Percentiles rank a stretch among this genome's conserved stretches.
Evolutionary conservation across 768 basidiomycete genomes (phyloP).

Genomic region (Boletellus ananiceps): DNA sequence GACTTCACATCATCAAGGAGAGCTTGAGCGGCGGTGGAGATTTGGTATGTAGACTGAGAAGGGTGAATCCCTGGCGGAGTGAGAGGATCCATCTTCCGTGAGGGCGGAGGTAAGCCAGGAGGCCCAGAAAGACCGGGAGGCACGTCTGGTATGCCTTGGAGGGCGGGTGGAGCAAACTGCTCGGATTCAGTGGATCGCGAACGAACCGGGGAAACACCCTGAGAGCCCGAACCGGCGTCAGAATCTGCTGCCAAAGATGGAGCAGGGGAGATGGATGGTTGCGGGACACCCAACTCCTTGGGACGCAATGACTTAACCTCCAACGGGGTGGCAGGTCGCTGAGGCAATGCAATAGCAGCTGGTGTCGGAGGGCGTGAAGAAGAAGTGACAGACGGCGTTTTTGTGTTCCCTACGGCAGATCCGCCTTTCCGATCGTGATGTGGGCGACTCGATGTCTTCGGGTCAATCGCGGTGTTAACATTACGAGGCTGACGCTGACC

Average conservation of each 20-base stretch:
- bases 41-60: slow-evolving; percentile 64
- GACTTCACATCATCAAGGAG: slow-evolving; percentile 80
- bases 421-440: slow-evolving; percentile 43
- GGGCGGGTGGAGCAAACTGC: slow-evolving; percentile 35
- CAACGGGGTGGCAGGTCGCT: slow-evolving; percentile 42
- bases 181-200: slow-evolving; percentile 40
- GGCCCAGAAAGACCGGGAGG: slow-evolving; percentile 65
- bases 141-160: slow-evolving; percentile 47
- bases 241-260: slow-evolving; percentile 49
- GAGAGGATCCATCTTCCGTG: slow-evolving; percentile 49
- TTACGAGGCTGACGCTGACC: slow-evolving; percentile 47
- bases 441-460: slow-evolving; percentile 33
- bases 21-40: slow-evolving; percentile 81
- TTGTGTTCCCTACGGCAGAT: slow-evolving; percentile 31
- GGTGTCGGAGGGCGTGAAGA: slow-evolving; percentile 60
- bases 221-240: slow-evolving; percentile 42
- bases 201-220: slow-evolving; percentile 39
- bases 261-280: slow-evolving; percentile 38
- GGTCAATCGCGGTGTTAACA: slow-evolving; percentile 31
- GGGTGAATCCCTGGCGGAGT: slow-evolving; percentile 39
- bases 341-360: slow-evolving; percentile 33
- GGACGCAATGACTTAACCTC: slow-evolving; percentile 36
- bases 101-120: slow-evolving; percentile 41
- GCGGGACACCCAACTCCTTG: slow-evolving; percentile 41
- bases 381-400: slow-evolving; percentile 44